A percentile compares a stretch with the other conserved stretches of the same genome.
phyloP scores from a whole-genome alignment of 1,139 yeast genomes.

The Diutina pseudorugosa region DNA sequence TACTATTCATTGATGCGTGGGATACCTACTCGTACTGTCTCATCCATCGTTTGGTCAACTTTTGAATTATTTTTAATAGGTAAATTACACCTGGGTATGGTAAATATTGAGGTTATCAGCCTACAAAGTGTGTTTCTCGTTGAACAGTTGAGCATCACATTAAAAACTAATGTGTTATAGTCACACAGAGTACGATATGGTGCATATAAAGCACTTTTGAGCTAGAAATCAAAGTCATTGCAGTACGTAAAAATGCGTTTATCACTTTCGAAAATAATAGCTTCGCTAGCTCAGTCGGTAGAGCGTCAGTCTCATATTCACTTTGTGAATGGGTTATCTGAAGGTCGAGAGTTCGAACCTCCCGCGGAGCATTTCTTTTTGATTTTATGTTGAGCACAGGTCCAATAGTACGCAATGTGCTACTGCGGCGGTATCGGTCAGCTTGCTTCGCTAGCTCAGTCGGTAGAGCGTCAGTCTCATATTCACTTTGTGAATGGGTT shows the following conservation, averaged over 20 bases:
- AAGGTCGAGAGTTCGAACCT: slow-evolving; percentile 5
- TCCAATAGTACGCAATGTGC: not conserved
- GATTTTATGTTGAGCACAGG: not conserved
- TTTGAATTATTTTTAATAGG: no score
- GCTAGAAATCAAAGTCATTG: no score
- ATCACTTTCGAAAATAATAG: not conserved
- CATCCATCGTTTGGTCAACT: no score
- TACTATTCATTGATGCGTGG: no score
- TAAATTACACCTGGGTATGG: no score
- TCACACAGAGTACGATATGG: no score
- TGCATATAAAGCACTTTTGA: no score
- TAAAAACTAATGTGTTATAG: no score
- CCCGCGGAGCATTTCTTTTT: slow-evolving; percentile 4
- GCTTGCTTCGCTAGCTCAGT: slow-evolving; percentile 4
- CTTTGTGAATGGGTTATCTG: not conserved
- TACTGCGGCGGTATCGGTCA: not conserved
- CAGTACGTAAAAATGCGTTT: not conserved
- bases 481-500: not conserved
- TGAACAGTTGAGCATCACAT: no score
- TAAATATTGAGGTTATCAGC: no score
- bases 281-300: slow-evolving; percentile 5
- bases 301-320: slow-evolving; percentile 4
- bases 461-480: slow-evolving; percentile 5
- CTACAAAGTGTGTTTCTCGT: no score
- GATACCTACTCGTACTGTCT: no score